phyloP scores from a whole-genome alignment of 441 rosid species.

The Manihot esculenta region DNA sequence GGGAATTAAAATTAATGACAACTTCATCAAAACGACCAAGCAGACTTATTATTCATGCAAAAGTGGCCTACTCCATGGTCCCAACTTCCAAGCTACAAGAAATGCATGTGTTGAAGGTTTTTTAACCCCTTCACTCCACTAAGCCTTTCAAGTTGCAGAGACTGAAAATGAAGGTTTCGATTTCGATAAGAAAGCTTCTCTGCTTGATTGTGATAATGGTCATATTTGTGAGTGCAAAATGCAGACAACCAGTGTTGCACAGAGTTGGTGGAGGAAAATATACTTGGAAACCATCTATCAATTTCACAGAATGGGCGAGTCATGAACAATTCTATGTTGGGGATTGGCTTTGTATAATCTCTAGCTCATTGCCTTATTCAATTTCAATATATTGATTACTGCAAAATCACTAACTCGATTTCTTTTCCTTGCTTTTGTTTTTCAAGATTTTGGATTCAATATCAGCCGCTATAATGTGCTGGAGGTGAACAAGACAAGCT shows the following conservation, averaged over 20 bases:
- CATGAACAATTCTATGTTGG: slow-evolving; percentile 32
- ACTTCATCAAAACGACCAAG: too few species aligned
- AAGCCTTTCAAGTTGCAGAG: too few species aligned
- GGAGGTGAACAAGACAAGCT: slow-evolving; percentile 48
- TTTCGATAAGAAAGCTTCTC: neutral
- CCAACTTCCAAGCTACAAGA: too few species aligned
- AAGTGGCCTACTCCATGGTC: too few species aligned
- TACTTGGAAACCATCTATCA: slow-evolving; percentile 30
- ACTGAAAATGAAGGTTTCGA: slow-evolving; percentile 15
- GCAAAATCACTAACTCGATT: neutral
- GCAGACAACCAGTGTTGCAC: slow-evolving; percentile 29
- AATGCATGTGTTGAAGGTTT: too few species aligned
- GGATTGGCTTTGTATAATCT: slow-evolving; percentile 42
- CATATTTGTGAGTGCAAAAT: neutral
- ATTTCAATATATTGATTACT: too few species aligned
- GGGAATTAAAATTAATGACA: too few species aligned
- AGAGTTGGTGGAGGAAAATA: slow-evolving; percentile 41
- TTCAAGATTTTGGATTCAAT: slow-evolving; percentile 41
- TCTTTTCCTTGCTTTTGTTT: neutral
- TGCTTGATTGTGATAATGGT: slow-evolving; percentile 1
- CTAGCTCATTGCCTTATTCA: neutral
- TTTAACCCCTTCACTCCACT: too few species aligned
- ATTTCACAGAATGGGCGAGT: slow-evolving; percentile 39
- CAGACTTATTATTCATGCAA: too few species aligned
- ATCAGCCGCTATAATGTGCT: slow-evolving; percentile 36